These are phyloP conservation scores for Rubus parviflorus DNA, from an alignment of 306 rosid species.

Conservation along the genomic window DNA sequence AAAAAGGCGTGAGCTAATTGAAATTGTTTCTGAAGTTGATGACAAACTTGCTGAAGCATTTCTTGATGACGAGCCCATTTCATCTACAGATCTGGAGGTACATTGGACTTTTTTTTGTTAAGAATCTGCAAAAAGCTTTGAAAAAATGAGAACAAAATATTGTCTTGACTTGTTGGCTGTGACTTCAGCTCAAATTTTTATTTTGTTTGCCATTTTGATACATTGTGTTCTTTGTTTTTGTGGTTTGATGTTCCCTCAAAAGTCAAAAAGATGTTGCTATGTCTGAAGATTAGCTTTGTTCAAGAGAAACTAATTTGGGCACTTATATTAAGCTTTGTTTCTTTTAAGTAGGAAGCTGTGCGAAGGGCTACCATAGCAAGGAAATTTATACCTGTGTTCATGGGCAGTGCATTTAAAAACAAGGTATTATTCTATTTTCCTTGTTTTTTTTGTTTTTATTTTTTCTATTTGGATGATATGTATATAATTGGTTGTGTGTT, in stretches of 20 bases:
- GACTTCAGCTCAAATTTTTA: background rate
- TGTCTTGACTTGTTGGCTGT: background rate
- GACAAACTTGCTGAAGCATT: slow-evolving; percentile 95
- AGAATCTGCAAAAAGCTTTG: background rate
- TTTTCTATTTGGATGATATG: slow-evolving; percentile 5
- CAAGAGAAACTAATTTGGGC: background rate
- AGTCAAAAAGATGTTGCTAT: background rate
- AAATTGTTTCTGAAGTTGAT: slow-evolving; percentile 90
- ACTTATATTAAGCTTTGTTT: background rate
- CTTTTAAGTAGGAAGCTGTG: slow-evolving; percentile 63
- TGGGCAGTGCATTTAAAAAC: slow-evolving; percentile 98
- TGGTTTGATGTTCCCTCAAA: background rate
- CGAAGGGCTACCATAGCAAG: slow-evolving; percentile 84
- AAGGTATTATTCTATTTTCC: slow-evolving; percentile 51
- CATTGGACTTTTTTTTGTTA: background rate
- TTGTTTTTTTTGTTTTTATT: background rate
- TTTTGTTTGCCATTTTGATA: background rate
- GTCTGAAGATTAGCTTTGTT: background rate
- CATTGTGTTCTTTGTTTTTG: background rate
- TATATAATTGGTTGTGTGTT: background rate
- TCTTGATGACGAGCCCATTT: slow-evolving; percentile 79
- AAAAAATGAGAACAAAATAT: background rate
- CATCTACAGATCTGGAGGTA: slow-evolving; percentile 86
- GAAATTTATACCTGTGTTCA: slow-evolving; percentile 91
- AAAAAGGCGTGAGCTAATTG: slow-evolving; percentile 88